Conservation (phyloP, 1,139 yeast species). For the Sugiyamaella neomexicana region DNA sequence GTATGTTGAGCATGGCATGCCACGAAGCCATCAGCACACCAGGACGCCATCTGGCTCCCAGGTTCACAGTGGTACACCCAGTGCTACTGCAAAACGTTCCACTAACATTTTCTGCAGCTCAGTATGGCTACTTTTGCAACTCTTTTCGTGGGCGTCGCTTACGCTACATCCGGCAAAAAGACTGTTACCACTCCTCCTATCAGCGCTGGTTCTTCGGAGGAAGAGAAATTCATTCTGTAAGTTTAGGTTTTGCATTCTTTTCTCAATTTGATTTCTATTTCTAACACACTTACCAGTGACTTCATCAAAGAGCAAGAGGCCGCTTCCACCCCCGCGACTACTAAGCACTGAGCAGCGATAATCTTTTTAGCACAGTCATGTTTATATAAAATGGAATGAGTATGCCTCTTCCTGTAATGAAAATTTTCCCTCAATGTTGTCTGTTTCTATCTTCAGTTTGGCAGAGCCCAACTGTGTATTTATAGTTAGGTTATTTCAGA, state of each 20-base stretch:
- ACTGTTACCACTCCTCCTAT: slow-evolving; percentile 65
- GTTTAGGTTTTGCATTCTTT: not conserved
- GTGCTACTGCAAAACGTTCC: no score
- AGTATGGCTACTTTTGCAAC: slow-evolving; percentile 41
- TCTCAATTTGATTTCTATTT: no score
- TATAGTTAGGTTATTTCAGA: no score
- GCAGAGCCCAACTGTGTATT: not conserved
- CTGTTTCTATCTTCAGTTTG: not conserved
- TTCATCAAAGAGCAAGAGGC: slow-evolving; percentile 46
- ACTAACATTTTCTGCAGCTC: slow-evolving; percentile 30
- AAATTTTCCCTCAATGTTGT: not conserved
- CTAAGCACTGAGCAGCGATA: slow-evolving; percentile 10
- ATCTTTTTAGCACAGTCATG: slow-evolving; percentile 5
- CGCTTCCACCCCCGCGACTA: slow-evolving; percentile 7
- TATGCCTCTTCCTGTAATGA: slow-evolving; percentile 5
- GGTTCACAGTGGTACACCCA: no score
- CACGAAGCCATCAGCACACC: no score
- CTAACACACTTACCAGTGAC: slow-evolving; percentile 33
- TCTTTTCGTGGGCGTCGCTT: slow-evolving; percentile 35
- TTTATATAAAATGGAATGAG: slow-evolving; percentile 1
- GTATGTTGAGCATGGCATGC: slow-evolving; percentile 39
- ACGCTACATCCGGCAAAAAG: slow-evolving; percentile 41
- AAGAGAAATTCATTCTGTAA: slow-evolving; percentile 71
- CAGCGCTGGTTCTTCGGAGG: slow-evolving; percentile 80
- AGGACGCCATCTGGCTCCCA: not conserved